phyloP scores from a whole-genome alignment of 345 rosid species.

The Leavenworthia alabamica region DNA sequence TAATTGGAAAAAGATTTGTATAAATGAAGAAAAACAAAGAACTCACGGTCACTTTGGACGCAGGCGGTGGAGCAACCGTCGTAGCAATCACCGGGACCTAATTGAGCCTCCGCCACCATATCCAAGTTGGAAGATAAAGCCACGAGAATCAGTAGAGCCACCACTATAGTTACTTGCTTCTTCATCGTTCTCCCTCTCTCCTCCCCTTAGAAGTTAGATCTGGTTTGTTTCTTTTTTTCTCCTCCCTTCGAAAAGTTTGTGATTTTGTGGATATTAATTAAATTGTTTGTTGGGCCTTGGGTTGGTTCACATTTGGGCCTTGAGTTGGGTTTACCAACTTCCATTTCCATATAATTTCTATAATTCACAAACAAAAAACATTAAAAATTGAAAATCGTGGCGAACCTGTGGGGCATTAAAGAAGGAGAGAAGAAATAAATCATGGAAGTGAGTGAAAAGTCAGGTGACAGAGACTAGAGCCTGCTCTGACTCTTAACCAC shows the following conservation, averaged over 20 bases:
- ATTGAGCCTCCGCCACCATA: conserved; percentile 28
- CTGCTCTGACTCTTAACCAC: conserved; percentile 22
- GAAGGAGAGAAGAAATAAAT: not conserved
- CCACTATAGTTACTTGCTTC: conserved; percentile 25
- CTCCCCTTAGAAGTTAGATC: not conserved
- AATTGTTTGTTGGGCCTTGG: not conserved
- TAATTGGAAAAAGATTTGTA: not conserved
- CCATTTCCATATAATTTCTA: not conserved
- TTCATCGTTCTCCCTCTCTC: conserved; percentile 2
- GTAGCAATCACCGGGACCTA: conserved; percentile 38
- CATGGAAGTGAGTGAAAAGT: conserved; percentile 24
- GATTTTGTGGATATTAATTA: not conserved
- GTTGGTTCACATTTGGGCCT: not conserved
- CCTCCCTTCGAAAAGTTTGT: not conserved
- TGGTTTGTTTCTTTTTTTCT: not conserved
- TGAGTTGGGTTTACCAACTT: not conserved
- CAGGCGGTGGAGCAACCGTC: conserved; percentile 53
- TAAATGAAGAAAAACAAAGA: not conserved
- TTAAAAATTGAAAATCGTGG: not conserved
- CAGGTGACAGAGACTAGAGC: conserved; percentile 27
- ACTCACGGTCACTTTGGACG: conserved; percentile 37
- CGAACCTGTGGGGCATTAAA: not conserved
- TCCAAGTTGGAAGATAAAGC: conserved; percentile 20
- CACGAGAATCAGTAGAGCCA: conserved; percentile 21
- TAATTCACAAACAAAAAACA: not conserved